Base-by-base conservation (phyloP, 495 filamentous ascomycete genomes). In the Apodospora peruviana region DNA sequence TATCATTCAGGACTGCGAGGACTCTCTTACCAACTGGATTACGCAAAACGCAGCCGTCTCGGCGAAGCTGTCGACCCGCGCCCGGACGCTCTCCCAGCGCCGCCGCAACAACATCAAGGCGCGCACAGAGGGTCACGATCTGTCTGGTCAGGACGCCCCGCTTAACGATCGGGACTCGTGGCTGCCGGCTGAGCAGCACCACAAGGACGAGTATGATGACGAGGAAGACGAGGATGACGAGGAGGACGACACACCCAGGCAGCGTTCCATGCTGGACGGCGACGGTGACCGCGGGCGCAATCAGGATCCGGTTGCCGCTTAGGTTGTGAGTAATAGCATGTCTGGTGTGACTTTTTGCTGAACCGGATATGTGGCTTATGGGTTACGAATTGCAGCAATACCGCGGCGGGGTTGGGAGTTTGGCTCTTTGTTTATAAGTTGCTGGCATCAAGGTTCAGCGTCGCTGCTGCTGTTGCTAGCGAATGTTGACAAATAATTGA, bases 1-100 rank as follows among this genome's bases (percentile, higher is more conserved):
- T 45, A 97, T 98, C 72, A 97, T 98, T 68, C 94, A 97, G 74
- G 93, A 98, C 67, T 98, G 93, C 68, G 93, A 98, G 66, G 90
- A 97, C 58, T 79, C 94, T 5, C 83, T 98, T 42, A 96, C 88
- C 55, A 96, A 96, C 74, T 98, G 93, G 93, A 88, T 97, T 9
- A 73, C 80, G 48, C 83, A 88, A 61, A 93, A 91, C 68, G 91
- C 93, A 1, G 78, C 87, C 40, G 91, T 98, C 52, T 84, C 81
- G 54, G 81, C 91, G 51, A 86, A 86, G 59, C 82, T 98, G 40
- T 94, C 88, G 9, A 82, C 81, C 7, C 88, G 93, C 46, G 81
- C 91, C 22, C 85, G 88, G 48, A 91, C 83, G 8, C 82, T 96
- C 18, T 91, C 88, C 37, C 88, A 88, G 68, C 85, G 90, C 61